Percentiles rank a stretch among this genome's conserved stretches.
Conservation (phyloP, 1,139 yeast genomes). For the Kodamaea ohmeri region DNA sequence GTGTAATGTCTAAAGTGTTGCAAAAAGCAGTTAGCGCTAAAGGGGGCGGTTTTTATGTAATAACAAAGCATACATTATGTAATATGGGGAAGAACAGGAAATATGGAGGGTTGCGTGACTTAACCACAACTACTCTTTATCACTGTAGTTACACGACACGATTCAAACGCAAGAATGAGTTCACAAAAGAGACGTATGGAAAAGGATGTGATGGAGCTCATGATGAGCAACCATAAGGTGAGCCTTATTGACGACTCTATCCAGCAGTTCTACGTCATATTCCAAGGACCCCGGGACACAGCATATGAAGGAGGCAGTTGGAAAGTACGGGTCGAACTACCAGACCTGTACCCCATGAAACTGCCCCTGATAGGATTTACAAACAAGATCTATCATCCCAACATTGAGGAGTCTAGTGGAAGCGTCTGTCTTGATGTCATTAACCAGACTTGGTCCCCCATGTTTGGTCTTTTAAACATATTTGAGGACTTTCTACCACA, state of each 20-base stretch:
- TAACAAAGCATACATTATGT: neutral
- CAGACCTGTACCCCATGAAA: slow-evolving; percentile 93
- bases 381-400: slow-evolving; percentile 91
- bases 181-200: slow-evolving; percentile 88
- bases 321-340: slow-evolving; percentile 91
- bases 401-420: slow-evolving; percentile 86
- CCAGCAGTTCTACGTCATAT: slow-evolving; percentile 86
- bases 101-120: slow-evolving; percentile 5
- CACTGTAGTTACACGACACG: neutral
- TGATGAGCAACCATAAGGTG: slow-evolving; percentile 94
- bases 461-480: slow-evolving; percentile 88
- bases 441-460: slow-evolving; percentile 97
- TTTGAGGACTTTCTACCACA: slow-evolving; percentile 95
- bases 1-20: neutral
- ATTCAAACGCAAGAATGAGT: slow-evolving; percentile 37
- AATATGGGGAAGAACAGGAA: neutral
- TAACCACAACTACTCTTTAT: neutral
- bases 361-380: slow-evolving; percentile 95
- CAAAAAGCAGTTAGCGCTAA: neutral
- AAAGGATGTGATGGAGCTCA: slow-evolving; percentile 94
- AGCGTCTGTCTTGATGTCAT: slow-evolving; percentile 95
- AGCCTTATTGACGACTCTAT: slow-evolving; percentile 80
- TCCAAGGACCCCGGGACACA: slow-evolving; percentile 83
- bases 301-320: slow-evolving; percentile 91
- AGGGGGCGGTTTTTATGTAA: slow-evolving; percentile 2